Evolutionary conservation across 208 protist genomes (phyloP).

Genomic region (Porcisia hertigi): DNA sequence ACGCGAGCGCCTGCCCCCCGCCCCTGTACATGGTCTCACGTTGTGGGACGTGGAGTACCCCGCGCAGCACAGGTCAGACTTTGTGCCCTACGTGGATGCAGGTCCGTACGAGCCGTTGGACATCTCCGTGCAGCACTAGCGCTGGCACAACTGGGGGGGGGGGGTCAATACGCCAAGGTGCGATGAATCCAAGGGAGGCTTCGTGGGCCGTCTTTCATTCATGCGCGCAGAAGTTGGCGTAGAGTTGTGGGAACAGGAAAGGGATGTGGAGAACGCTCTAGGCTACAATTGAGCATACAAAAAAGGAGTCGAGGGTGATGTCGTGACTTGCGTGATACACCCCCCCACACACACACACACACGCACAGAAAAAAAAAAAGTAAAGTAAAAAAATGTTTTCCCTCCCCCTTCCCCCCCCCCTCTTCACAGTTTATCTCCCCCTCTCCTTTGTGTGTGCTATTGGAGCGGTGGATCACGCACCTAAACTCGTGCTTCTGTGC

Average conservation of each 20-base stretch:
- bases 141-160: background rate
- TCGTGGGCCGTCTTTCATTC: background rate
- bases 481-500: too few relatives aligned
- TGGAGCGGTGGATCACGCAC: too few relatives aligned
- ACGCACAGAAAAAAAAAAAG: too few relatives aligned
- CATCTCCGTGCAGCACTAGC: slow-evolving; percentile 33
- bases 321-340: background rate
- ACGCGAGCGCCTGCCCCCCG: slow-evolving; percentile 70
- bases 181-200: background rate
- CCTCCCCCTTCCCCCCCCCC: background rate
- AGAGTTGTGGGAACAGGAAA: background rate
- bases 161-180: background rate
- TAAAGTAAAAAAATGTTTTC: background rate
- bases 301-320: background rate
- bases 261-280: background rate
- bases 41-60: slow-evolving; percentile 90
- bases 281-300: background rate
- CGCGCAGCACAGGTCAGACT: slow-evolving; percentile 57
- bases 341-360: too few relatives aligned
- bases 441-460: background rate
- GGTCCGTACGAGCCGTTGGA: slow-evolving; percentile 74
- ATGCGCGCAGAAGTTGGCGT: background rate
- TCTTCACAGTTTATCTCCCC: background rate
- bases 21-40: slow-evolving; percentile 80
- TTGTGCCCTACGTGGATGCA: slow-evolving; percentile 72